Evolutionary conservation across 257 asterid species (phyloP), one percentile per base, ranked within the genome.

Genomic region (Solanum megistacrolobum): DNA sequence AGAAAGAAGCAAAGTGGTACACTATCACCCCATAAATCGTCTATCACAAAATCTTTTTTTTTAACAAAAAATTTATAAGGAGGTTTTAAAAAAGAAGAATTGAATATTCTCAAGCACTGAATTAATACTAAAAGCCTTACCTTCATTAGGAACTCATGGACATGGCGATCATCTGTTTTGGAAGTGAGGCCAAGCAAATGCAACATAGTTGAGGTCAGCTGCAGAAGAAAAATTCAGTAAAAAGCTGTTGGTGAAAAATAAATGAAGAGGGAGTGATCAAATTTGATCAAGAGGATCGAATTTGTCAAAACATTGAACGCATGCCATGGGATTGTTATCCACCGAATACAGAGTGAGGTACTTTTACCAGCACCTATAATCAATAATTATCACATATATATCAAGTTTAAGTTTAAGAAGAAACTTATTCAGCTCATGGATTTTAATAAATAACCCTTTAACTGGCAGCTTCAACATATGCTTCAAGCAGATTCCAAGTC

Each of bases 191-290:
- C 91, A 90, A 96, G 94, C 88, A 96, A 90, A 90, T 96, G 99
- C 92, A 96, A 86, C 98, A 93, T 91, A 87, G 98, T 96, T 75
- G 98, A 93, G 84, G 99, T 95, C 91, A 96, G 86, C 99, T 96
- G 98, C 87, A 90, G 88, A 84, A 87, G 88, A 48, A 71, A 90
- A 83, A 60, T n/a, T 38, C 58, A 84, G 46, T 36, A 32, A 46
- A 81, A 48, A 82, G 31, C 86, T 27, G 68, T 29, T 31, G 43
- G 29, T 48, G 29, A 82, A 48, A 76, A 48, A 48, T 29, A 82
- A 82, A 27, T 48, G 41, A 48, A 16, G 35, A 27, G 16, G 38
- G 68, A 82, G 86, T 29, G 43, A 31, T 18, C 69, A 82, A 82
- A 20, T 48, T 46, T 82, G 69, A 79, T 79, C 9, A 43, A 79